phyloP scores from a whole-genome alignment of 345 rosid genomes.

The Acer negundo region DNA sequence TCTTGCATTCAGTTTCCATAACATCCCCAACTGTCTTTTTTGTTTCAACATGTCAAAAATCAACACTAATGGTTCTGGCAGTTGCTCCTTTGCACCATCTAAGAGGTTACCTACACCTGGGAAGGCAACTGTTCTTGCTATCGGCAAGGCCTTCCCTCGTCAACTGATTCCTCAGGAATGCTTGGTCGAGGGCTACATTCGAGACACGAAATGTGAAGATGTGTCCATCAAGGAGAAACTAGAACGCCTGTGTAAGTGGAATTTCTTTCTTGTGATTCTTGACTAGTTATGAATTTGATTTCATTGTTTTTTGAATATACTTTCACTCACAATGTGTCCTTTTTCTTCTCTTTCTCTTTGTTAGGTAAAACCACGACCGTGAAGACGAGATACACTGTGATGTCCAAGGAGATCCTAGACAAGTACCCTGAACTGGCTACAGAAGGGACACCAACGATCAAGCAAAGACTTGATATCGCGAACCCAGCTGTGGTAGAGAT shows the following conservation, averaged over 20 bases:
- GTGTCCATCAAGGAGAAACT: constrained; percentile 73
- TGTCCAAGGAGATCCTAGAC: constrained; percentile 77
- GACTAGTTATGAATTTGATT: background rate
- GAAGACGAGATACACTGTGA: constrained; percentile 89
- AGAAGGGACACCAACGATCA: constrained; percentile 80
- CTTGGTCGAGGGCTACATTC: constrained; percentile 84
- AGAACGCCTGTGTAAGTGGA: constrained; percentile 74
- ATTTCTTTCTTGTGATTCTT: background rate
- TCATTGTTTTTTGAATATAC: background rate
- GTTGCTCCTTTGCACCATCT: constrained; percentile 20
- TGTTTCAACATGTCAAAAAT: constrained; percentile 43
- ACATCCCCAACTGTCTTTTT: constrained; percentile 18
- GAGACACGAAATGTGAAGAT: constrained; percentile 85
- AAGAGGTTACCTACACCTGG: constrained; percentile 64
- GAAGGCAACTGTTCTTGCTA: constrained; percentile 87
- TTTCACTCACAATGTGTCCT: background rate
- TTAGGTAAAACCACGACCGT: constrained; percentile 92
- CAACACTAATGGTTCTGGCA: constrained; percentile 29
- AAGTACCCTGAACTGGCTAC: constrained; percentile 83
- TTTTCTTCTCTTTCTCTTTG: constrained; percentile 22
- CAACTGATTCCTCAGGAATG: constrained; percentile 81
- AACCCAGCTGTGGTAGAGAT: constrained; percentile 84
- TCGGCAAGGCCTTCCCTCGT: constrained; percentile 89
- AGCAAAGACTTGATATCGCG: constrained; percentile 84
- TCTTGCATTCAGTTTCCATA: constrained; percentile 7